Evolutionary conservation across 2,329 filamentous ascomycete species (phyloP).

Genomic region (Neopestalotiopsis sp.): DNA sequence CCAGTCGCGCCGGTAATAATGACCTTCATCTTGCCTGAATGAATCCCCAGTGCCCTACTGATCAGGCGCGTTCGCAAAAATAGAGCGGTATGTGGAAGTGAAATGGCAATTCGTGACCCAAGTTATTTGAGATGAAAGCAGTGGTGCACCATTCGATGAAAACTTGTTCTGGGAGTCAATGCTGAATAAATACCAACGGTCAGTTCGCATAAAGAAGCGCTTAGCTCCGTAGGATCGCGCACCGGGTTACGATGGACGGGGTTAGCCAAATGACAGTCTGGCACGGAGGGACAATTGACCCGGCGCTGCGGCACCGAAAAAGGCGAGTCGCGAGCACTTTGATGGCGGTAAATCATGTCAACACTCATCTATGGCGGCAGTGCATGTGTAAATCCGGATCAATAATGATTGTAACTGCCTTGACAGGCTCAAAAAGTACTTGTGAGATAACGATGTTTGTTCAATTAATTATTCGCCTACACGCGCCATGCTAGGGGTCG

Average conservation of each 20-base stretch:
- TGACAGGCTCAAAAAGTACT: background rate
- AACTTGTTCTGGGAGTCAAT: background rate
- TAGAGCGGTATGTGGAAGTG: background rate
- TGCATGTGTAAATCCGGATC: background rate
- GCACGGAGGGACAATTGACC: background rate
- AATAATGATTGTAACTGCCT: background rate
- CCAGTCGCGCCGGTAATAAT: slow-evolving; percentile 49
- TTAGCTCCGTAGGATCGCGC: background rate
- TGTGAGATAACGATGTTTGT: too few relatives aligned
- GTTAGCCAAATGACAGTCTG: background rate
- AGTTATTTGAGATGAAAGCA: background rate
- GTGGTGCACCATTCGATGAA: background rate
- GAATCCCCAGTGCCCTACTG: too few relatives aligned
- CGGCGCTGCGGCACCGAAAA: background rate
- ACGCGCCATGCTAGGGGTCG: too few relatives aligned
- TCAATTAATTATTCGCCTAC: too few relatives aligned
- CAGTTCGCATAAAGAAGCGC: background rate
- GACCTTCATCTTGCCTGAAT: slow-evolving; percentile 24
- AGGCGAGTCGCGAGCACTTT: slow-evolving; percentile 6
- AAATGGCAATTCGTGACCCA: background rate
- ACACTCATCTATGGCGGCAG: too few relatives aligned
- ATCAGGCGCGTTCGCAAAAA: background rate
- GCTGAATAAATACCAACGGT: background rate
- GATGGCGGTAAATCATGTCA: too few relatives aligned
- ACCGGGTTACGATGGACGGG: background rate